Evolutionary conservation across 345 rosid genomes (phyloP), one percentile per base, ranked within the genome.

Genomic region (Euclidium syriacum): DNA sequence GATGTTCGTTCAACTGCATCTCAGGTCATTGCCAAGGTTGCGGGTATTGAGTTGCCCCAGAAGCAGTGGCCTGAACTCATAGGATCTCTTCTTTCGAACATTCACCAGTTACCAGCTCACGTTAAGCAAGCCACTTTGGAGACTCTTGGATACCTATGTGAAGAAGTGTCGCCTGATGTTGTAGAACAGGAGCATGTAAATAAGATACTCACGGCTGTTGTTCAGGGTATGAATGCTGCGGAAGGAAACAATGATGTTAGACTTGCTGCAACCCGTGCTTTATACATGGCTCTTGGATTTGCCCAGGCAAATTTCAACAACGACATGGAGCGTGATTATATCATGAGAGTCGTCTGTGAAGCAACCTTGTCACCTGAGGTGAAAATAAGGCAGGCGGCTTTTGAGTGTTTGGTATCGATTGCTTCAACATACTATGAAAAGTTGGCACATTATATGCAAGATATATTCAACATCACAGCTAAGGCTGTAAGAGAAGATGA

Each of bases 181-280:
- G 82, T 85, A 0, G 91, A 85, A 10, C 91, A 85, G 74, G 91
- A 85, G 65, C 88, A 86, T 39, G 89, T 86, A 66, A 86, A 86
- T 71, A 86, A 77, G 72, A 86, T 83, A 43, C 87, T 86, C 61
- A 83, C 86, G 3, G 84, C 84, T 54, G 86, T 83, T 48, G 89
- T 83, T 67, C 89, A 83, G 67, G 82, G 84, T 36, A 79, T 81
- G 88, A 83, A 76, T 56, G 75, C 79, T 6, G 69, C 84, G 5
- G 88, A 83, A 59, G 80, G 67, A 22, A 79, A 77, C 51, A 73
- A 65, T 60, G 86, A 83, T 58, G 88, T 81, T 32, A 73, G 88
- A 64, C 84, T 83, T 75, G 88, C 82, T 47, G 88, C 88, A 26
- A 79, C 80, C 6, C 74, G 80, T 51, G 82, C 88, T 17, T 72